Conservation (phyloP, 192 early-diverging fungal genomes). For the Coemansia aciculifera region DNA sequence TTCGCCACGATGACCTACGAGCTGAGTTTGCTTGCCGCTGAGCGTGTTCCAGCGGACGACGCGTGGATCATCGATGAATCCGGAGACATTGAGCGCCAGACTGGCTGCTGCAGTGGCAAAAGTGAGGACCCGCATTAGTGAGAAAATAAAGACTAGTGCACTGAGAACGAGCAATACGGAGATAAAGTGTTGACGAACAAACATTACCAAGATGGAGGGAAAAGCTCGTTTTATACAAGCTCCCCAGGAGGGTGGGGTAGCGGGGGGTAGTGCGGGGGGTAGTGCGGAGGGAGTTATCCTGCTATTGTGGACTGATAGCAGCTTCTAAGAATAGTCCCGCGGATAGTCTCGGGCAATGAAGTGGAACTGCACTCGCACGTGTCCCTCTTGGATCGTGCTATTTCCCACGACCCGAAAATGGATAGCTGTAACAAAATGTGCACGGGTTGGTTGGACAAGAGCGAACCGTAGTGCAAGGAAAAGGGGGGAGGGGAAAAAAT, state of each 20-base stretch:
- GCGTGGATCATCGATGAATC: conserved; percentile 14
- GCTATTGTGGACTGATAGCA: neutral
- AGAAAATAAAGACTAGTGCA: neutral
- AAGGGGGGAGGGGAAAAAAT: neutral
- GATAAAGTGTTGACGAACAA: neutral
- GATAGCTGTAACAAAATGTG: neutral
- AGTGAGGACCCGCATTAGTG: conserved; percentile 4
- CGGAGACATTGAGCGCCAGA: neutral
- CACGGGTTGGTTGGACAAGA: neutral
- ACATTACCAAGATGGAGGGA: neutral
- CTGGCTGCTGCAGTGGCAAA: neutral
- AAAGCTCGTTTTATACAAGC: neutral
- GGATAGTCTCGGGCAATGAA: neutral
- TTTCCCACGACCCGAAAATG: neutral
- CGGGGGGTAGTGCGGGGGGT: neutral
- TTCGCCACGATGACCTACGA: conserved; percentile 55
- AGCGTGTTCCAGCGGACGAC: conserved; percentile 36
- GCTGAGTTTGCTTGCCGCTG: conserved; percentile 20
- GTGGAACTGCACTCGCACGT: neutral
- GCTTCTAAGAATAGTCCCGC: neutral
- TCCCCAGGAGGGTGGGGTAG: neutral
- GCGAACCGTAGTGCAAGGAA: neutral
- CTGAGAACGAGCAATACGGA: neutral
- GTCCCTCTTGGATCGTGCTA: neutral
- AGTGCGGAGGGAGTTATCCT: neutral